Conservation (phyloP, 768 basidiomycete genomes). For the Stropharia rugosoannulata region DNA sequence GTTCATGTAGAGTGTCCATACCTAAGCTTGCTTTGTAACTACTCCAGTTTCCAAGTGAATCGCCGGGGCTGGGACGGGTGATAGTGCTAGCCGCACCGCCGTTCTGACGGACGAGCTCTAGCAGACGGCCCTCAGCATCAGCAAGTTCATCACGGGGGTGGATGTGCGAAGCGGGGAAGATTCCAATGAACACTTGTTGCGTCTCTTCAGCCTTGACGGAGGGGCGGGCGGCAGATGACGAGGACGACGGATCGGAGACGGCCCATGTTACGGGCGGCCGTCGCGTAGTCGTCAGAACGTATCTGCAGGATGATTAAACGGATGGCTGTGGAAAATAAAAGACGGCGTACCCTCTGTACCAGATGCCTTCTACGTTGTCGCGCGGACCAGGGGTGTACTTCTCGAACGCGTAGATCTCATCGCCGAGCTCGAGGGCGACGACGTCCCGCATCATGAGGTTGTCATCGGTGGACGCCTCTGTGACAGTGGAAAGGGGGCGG, state of each 20-base stretch:
- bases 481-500: slow-evolving; percentile 54
- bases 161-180: slow-evolving; percentile 90
- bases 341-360: slow-evolving; percentile 89
- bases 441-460: slow-evolving; percentile 69
- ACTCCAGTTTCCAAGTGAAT: slow-evolving; percentile 45
- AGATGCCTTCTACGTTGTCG: slow-evolving; percentile 70
- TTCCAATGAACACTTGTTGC: slow-evolving; percentile 90
- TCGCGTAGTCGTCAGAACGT: slow-evolving; percentile 82
- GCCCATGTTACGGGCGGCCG: slow-evolving; percentile 72
- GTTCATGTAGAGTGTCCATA: slow-evolving; percentile 63
- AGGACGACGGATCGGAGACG: slow-evolving; percentile 57
- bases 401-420: slow-evolving; percentile 97
- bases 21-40: slow-evolving; percentile 40
- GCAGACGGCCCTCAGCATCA: slow-evolving; percentile 84
- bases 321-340: slow-evolving; percentile 4
- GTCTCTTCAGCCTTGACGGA: slow-evolving; percentile 68
- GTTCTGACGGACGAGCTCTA: slow-evolving; percentile 62
- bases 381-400: slow-evolving; percentile 74
- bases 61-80: slow-evolving; percentile 41
- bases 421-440: slow-evolving; percentile 89
- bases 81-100: slow-evolving; percentile 29
- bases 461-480: slow-evolving; percentile 63
- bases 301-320: slow-evolving; percentile 41
- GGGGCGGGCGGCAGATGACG: slow-evolving; percentile 38
- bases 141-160: slow-evolving; percentile 82